Evolutionary conservation across 495 filamentous ascomycete genomes (phyloP), one percentile per base, ranked within the genome.

Genomic region (Penicillium salamii): DNA sequence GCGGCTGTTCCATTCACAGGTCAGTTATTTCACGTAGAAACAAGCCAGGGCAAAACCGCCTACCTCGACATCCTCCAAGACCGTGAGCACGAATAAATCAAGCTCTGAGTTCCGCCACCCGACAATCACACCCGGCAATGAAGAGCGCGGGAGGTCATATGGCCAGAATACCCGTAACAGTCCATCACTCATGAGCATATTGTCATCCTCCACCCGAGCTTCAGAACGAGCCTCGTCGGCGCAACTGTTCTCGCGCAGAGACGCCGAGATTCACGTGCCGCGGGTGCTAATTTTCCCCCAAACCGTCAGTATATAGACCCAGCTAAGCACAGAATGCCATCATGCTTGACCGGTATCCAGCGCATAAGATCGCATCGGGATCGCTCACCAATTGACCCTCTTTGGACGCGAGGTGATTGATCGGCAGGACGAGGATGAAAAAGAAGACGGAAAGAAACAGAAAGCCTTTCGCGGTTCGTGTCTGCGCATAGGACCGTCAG

Each of bases 151-250:
- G 31, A 88, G 82, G 74, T 97, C 91, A 51, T 86, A 85, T 53
- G 93, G 93, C 93, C 93, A 99, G 71, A 99, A 97, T 74, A 99
- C 82, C 68, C 93, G 87, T 82, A 97, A 87, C 77, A 97, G 75
- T 57, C 88, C 89, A 90, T 96, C 88, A 53, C 75, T 71, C 71
- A 75, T 77, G 67, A 82, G 74, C 82, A 88, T 95, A 75, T 80
- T 90, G 85, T 82, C 86, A 90, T 91, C 85, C 81, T 85, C 76
- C 75, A 72, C 62, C 57, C 46, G 52, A 53, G 53, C 18, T 34
- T 77, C 82, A 98, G 76, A 97, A 97, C 50, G 93, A 97, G 52
- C 93, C 93, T 62, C 93, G 82, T 46, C 93, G 85, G 66, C 90
- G 85, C 48, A 99, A 71, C 73, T 99, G 92, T 76, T 97, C 95